Base-by-base conservation (phyloP, 352 stramenopile genomes). In the Elongisporangium prolatum region DNA sequence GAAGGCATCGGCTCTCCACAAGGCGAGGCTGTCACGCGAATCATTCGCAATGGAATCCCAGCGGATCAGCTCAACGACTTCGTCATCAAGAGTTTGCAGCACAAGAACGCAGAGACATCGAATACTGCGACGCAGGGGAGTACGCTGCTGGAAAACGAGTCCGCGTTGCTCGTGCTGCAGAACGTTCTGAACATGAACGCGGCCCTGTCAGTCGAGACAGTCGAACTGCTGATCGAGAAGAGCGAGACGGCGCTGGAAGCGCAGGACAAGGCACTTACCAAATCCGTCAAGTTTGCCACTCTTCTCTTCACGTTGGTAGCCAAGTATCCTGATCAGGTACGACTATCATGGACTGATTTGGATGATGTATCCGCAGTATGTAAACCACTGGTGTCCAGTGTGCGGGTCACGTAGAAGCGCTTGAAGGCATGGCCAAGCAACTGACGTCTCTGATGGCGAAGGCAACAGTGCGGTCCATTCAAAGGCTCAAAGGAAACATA, bases 141-240 rank as follows among this genome's bases (percentile, higher is more conserved):
- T 13, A 40, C n/a, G n/a, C n/a, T 85, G 48, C 67, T 92, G 8
- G 67, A 78, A 16, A 90, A 85, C 50, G 83, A 92, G 24, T 71
- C 79, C 3, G 70, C 64, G n/a, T 52, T 92, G 14, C 67, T 90
- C 20, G 76, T 90, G n/a, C 80, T 86, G 49, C 83, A 91, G 60
- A 92, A 86, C 54, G 73, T 86, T 20, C 59, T 92, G 47, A 88
- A 79, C 28, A 67, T 74, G 21, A 86, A 89, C 18, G 73, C 83
- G 21, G 52, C 59, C 18, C 67, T 90, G n/a, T 66, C 75, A 2
- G 34, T 56, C 13, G 16, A 70, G 11, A 86, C 80, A 0, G 49
- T 91, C 17, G 77, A 88, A 47, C 63, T 54, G 44, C 72, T 85
- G 63, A 56, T 88, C 58, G 62, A 49, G 51, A 74, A 66, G 20